Conservation (phyloP, 2,329 filamentous ascomycete species). For the Akanthomyces uredinophilus region DNA sequence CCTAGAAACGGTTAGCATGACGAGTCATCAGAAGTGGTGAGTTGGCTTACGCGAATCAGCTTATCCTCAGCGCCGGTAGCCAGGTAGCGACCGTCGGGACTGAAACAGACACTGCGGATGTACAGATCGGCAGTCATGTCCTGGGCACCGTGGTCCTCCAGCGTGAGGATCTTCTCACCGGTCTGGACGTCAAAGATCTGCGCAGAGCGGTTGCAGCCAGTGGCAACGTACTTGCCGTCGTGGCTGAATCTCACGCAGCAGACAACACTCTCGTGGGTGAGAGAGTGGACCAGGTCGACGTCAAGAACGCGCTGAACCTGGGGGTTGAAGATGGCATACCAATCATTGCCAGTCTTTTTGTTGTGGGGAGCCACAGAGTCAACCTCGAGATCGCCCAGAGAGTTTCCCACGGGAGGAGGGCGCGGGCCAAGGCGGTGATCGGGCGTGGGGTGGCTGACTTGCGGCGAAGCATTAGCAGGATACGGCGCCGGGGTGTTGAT, state of each 20-base stretch:
- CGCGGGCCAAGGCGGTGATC: constrained; percentile 56
- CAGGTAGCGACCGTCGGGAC: constrained; percentile 87
- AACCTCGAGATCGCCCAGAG: constrained; percentile 79
- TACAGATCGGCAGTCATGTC: constrained; percentile 90
- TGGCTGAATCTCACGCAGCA: constrained; percentile 97
- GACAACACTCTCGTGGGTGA: constrained; percentile 91
- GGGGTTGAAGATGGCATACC: constrained; percentile 97
- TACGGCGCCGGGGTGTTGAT: constrained; percentile 86
- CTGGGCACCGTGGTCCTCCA: constrained; percentile 76
- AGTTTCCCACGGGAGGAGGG: constrained; percentile 49
- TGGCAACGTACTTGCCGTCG: constrained; percentile 93
- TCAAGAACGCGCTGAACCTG: constrained; percentile 83
- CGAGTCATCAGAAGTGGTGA: not conserved
- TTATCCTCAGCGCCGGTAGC: constrained; percentile 98
- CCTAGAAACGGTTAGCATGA: constrained; percentile 42
- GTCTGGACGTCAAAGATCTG: constrained; percentile 93
- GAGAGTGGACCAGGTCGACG: constrained; percentile 88
- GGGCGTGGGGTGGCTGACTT: constrained; percentile 80
- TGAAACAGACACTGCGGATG: constrained; percentile 97
- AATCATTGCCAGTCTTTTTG: constrained; percentile 86
- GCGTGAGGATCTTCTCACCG: constrained; percentile 80
- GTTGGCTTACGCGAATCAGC: constrained; percentile 75
- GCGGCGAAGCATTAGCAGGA: constrained; percentile 76
- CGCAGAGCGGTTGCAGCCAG: constrained; percentile 97
- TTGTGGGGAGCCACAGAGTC: constrained; percentile 79